Evolutionary conservation across 2,329 filamentous ascomycete genomes (phyloP), one percentile per base, ranked within the genome.

Genomic region (Ceratocystis colombiana): DNA sequence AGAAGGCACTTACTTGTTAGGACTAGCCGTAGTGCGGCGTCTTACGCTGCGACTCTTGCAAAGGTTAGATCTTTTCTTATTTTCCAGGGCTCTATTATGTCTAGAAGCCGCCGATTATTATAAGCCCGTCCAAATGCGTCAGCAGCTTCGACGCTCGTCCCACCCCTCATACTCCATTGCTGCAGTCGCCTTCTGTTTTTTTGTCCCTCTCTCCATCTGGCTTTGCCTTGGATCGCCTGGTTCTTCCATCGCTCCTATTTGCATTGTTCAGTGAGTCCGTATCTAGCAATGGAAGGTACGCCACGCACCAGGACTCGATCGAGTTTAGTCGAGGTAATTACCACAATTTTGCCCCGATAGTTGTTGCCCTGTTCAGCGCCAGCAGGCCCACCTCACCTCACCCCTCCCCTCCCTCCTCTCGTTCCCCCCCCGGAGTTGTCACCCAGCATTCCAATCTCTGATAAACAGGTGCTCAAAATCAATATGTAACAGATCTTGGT

Each of bases 401-500:
- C 8, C 20, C 7, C 20, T 25, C 22, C 22, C 22, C 20, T 25
- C 22, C 2, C 22, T 22, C 22, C 7, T n/a, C 28, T 57, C 25
- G 22, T 48, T 17, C 33, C 10, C 17, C 2, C 15, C 22, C 28
- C 61, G 12, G 22, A n/a, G 12, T 12, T 28, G 15, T 41, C 3
- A 22, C 37, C 25, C 25, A n/a, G n/a, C 28, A 30, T 63, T 12
- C n/a, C 17, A 22, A 17, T 61, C 30, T 61, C 55, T 61, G 10
- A 61, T 44, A 20, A 61, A 28, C 3, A 12, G 5, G 28, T n/a
- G 6, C 53, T 17, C 6, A 17, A 30, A 30, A 48, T 63, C 44
- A 28, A 28, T 63, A 63, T 63, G 61, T 63, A 63, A 63, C 22
- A 63, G 44, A 37, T 37, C 61, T 46, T 63, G 41, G 61, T 63